These are phyloP conservation scores for Penicillium cinerascens DNA, from an alignment of 495 filamentous ascomycete species.

Conservation along the genomic window DNA sequence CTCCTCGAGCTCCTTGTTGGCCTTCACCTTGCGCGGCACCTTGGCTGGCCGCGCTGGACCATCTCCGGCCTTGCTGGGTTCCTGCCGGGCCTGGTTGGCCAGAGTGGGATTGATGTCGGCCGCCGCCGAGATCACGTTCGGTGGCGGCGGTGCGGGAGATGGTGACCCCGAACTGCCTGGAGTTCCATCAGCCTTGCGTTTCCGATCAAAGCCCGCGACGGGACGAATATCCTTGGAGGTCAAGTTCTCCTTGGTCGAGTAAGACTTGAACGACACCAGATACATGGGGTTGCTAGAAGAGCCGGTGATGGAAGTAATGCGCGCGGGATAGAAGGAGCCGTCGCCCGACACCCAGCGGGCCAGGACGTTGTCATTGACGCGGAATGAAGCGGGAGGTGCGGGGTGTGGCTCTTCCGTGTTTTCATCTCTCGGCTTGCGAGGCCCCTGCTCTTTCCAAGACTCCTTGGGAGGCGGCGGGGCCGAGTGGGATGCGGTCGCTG, in stretches of 20 bases:
- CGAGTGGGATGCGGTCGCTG: conserved; percentile 43
- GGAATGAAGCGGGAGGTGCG: conserved; percentile 54
- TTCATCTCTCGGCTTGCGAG: conserved; percentile 40
- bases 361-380: conserved; percentile 85
- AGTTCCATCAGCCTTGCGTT: conserved; percentile 86
- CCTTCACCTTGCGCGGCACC: conserved; percentile 78
- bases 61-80: conserved; percentile 64
- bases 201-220: conserved; percentile 63
- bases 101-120: conserved; percentile 79
- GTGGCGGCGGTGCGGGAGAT: conserved; percentile 40
- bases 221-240: conserved; percentile 81
- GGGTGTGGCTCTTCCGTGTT: conserved; percentile 35
- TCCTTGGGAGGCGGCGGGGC: conserved; percentile 51
- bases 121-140: conserved; percentile 81
- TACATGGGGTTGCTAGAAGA: conserved; percentile 85
- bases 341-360: conserved; percentile 91
- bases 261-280: conserved; percentile 88
- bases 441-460: conserved; percentile 67
- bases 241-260: conserved; percentile 78
- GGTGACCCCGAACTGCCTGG: conserved; percentile 50
- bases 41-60: conserved; percentile 63
- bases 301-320: conserved; percentile 90
- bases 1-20: conserved; percentile 81
- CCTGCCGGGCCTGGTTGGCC: conserved; percentile 64
- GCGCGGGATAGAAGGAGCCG: conserved; percentile 85